phyloP scores from a whole-genome alignment of 1,139 yeast genomes.

The Kluyveromyces marxianus region DNA sequence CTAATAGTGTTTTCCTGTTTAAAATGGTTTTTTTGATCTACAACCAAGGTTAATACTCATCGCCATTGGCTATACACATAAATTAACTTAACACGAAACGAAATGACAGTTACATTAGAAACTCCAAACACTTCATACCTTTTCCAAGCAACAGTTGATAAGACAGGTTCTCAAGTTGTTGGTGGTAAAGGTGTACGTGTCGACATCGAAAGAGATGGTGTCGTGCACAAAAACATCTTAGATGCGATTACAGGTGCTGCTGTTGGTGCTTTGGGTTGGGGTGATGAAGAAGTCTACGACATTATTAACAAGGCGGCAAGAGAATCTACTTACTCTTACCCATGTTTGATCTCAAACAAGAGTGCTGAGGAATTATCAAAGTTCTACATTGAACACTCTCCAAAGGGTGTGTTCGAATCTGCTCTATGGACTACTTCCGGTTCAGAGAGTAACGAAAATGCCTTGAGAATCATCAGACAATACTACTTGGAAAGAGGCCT shows the following conservation, averaged over 20 bases:
- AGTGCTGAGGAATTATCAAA: constrained; percentile 45
- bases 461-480: constrained; percentile 49
- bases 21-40: no score
- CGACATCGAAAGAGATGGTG: constrained; percentile 42
- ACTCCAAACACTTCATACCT: constrained; percentile 27
- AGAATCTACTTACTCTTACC: constrained; percentile 40
- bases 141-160: constrained; percentile 38
- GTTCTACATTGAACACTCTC: constrained; percentile 45
- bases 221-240: constrained; percentile 34
- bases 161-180: constrained; percentile 37
- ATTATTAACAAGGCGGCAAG: constrained; percentile 44
- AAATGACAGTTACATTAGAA: neutral
- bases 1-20: no score
- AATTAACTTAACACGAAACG: no score
- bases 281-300: constrained; percentile 44
- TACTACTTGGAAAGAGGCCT: constrained; percentile 47
- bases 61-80: no score
- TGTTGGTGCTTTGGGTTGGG: constrained; percentile 54
- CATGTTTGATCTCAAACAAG: constrained; percentile 38
- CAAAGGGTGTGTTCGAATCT: constrained; percentile 46
- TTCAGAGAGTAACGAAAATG: constrained; percentile 55
- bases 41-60: no score
- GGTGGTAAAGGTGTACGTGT: constrained; percentile 44
- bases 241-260: constrained; percentile 64
- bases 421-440: constrained; percentile 56